A percentile compares a stretch with the other conserved stretches of the same genome.
Evolutionary conservation across 495 filamentous ascomycete species (phyloP).

Genomic region (Mytilinidion resinicola): DNA sequence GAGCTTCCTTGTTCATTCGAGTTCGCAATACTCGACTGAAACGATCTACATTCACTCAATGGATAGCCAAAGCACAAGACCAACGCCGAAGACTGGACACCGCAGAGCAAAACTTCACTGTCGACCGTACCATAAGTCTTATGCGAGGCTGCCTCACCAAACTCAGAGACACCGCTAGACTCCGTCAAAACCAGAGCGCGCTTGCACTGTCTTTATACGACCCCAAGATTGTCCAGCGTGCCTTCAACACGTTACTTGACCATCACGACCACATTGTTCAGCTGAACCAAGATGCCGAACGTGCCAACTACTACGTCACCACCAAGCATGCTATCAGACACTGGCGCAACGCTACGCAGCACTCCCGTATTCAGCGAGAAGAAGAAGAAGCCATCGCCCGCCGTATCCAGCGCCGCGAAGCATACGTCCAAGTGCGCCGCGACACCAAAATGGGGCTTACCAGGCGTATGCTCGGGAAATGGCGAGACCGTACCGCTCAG

Average conservation of each 20-base stretch:
- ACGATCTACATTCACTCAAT: conserved; percentile 30
- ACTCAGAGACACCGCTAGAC: conserved; percentile 11
- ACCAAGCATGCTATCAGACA: conserved; percentile 47
- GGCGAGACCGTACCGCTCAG: conserved; percentile 41
- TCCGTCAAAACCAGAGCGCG: conserved; percentile 4
- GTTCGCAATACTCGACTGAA: conserved; percentile 48
- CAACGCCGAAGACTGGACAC: conserved; percentile 4
- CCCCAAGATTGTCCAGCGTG: conserved; percentile 45
- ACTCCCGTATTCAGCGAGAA: conserved; percentile 5
- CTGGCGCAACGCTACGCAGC: conserved; percentile 50
- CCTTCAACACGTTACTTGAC: conserved; percentile 44
- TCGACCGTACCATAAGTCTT: conserved; percentile 6
- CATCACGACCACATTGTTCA: conserved; percentile 43
- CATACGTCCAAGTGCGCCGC: conserved; percentile 54
- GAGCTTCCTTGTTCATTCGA: conserved; percentile 48
- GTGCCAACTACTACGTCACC: conserved; percentile 56
- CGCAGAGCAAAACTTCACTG: conserved; percentile 20
- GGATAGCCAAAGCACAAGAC: conserved; percentile 27
- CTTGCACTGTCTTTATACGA: conserved; percentile 50
- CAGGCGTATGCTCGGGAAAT: conserved; percentile 39
- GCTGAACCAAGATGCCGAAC: conserved; percentile 47
- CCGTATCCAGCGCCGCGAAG: conserved; percentile 50
- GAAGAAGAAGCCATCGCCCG: conserved; percentile 28
- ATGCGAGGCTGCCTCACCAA: conserved; percentile 8
- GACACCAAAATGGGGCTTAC: conserved; percentile 54